Percentiles rank a stretch among this genome's conserved stretches.
These are phyloP conservation scores for Fusarium nodosum DNA, from an alignment of 2,329 filamentous ascomycete genomes.

Conservation along the genomic window DNA sequence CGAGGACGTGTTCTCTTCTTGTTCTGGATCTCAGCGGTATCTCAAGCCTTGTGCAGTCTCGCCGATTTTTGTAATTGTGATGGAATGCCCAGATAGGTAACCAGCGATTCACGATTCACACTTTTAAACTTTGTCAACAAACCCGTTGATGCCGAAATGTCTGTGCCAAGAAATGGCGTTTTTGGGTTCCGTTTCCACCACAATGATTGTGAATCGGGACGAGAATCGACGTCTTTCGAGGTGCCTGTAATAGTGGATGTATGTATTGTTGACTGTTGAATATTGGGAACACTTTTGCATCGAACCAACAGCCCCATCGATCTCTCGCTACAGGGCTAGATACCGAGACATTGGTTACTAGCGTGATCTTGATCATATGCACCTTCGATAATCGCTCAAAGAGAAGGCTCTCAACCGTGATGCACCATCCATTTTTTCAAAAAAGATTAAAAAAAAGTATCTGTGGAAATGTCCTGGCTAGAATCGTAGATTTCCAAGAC, in stretches of 20 bases:
- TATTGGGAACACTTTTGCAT: not conserved
- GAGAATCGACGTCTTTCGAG: not conserved
- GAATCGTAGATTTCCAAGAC: not conserved
- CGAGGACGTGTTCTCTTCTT: slow-evolving; percentile 14
- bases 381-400: slow-evolving; percentile 17
- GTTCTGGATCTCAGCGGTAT: not conserved
- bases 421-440: not conserved
- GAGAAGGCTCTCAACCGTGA: not conserved
- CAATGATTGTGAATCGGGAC: not conserved
- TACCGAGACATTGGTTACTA: slow-evolving; percentile 34
- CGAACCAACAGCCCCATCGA: not conserved
- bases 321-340: slow-evolving; percentile 6
- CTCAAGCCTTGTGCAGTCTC: not conserved
- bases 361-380: slow-evolving; percentile 34
- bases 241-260: not conserved
- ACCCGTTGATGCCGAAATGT: slow-evolving; percentile 13
- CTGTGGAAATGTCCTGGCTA: not conserved
- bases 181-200: slow-evolving; percentile 38
- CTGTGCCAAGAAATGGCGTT: slow-evolving; percentile 16
- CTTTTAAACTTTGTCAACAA: slow-evolving; percentile 13
- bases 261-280: not conserved
- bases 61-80: not conserved
- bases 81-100: not conserved
- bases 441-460: too few species aligned
- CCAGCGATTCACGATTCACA: not conserved